These are phyloP conservation scores for Pyrenophora seminiperda DNA, from an alignment of 2,329 filamentous ascomycete species.

Conservation along the genomic window DNA sequence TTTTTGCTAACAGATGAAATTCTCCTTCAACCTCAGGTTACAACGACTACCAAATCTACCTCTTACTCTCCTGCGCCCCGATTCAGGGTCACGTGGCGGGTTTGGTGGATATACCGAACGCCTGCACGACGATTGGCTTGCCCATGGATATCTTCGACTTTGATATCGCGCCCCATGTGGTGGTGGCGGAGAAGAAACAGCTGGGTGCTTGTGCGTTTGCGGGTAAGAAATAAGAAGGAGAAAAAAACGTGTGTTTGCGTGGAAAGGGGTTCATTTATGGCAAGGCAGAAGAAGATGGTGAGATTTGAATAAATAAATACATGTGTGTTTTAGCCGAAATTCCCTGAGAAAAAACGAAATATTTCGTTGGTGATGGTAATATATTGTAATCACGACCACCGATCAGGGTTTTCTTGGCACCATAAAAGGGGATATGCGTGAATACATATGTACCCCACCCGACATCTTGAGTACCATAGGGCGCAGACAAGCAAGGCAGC, in stretches of 20 bases:
- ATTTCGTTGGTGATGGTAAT: too few species aligned
- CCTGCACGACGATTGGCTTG: conserved; percentile 84
- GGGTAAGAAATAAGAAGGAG: conserved; percentile 35
- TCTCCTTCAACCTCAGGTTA: conserved; percentile 50
- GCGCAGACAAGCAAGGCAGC: too few species aligned
- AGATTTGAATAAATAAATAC: too few species aligned
- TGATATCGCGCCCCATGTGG: conserved; percentile 74
- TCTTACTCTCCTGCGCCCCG: conserved; percentile 83
- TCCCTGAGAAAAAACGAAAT: too few species aligned
- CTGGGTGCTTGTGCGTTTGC: conserved; percentile 74
- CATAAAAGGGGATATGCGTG: too few species aligned
- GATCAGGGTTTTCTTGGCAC: too few species aligned
- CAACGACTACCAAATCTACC: conserved; percentile 78
- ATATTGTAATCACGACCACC: too few species aligned
- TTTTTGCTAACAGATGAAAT: not conserved
- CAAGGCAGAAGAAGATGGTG: too few species aligned
- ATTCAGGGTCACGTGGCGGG: conserved; percentile 88
- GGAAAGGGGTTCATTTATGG: too few species aligned
- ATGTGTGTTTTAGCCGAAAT: too few species aligned
- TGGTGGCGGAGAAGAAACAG: conserved; percentile 65
- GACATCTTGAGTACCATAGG: too few species aligned
- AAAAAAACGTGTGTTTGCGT: not conserved
- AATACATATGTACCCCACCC: too few species aligned
- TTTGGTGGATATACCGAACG: conserved; percentile 87
- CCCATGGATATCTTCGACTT: conserved; percentile 97